Conservation (phyloP, 768 basidiomycete species). For the Collybiopsis luxurians region DNA sequence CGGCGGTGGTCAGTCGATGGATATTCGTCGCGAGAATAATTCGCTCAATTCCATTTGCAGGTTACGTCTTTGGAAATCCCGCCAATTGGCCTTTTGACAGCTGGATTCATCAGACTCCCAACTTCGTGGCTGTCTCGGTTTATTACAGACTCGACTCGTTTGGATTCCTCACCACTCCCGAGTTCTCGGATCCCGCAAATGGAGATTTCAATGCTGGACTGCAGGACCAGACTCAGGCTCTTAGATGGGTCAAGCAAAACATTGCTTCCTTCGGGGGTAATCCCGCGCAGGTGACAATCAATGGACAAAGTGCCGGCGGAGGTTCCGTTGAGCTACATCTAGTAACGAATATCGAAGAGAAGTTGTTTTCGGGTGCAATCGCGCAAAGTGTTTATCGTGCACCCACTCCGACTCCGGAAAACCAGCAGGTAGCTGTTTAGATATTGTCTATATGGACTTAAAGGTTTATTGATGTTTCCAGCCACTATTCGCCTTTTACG, state of each 20-base stretch:
- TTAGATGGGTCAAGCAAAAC: conserved; percentile 36
- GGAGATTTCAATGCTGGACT: conserved; percentile 56
- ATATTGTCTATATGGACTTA: too few species aligned
- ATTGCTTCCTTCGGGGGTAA: conserved; percentile 39
- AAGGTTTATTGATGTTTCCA: too few species aligned
- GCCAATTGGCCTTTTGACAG: conserved; percentile 64
- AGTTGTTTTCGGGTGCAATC: conserved; percentile 53
- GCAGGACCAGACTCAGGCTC: conserved; percentile 47
- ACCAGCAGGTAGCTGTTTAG: conserved; percentile 60
- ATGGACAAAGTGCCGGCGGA: conserved; percentile 61
- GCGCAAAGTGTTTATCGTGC: conserved; percentile 59
- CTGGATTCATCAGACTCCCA: conserved; percentile 62
- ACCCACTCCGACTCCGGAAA: conserved; percentile 47
- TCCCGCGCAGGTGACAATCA: conserved; percentile 41
- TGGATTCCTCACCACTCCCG: conserved; percentile 58
- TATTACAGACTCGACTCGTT: conserved; percentile 65
- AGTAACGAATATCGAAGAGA: conserved; percentile 33
- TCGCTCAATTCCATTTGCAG: too few species aligned
- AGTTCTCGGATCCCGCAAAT: conserved; percentile 32
- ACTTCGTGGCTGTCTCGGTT: conserved; percentile 61
- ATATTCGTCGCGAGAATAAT: too few species aligned
- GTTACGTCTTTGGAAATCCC: conserved; percentile 59
- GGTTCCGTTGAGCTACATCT: conserved; percentile 58
- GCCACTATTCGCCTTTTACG: conserved; percentile 54
- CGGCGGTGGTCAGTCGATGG: conserved; percentile 51